These are phyloP conservation scores for Leptosphaerulina australis DNA, from an alignment of 2,329 filamentous ascomycete species.

Conservation along the genomic window DNA sequence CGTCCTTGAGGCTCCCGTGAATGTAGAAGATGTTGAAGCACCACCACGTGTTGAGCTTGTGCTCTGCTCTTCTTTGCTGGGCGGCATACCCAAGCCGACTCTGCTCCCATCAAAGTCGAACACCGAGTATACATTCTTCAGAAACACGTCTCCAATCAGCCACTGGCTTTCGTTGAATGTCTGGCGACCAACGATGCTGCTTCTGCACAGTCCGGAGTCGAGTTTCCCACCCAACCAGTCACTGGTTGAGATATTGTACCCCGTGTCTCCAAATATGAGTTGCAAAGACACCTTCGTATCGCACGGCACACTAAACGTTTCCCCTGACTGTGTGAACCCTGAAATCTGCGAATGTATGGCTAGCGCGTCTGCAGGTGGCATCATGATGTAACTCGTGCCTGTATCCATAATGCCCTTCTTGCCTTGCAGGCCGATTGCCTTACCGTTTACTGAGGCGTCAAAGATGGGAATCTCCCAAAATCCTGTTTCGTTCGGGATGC, in stretches of 20 bases:
- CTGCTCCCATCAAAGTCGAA: conserved; percentile 75
- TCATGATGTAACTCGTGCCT: conserved; percentile 79
- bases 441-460: conserved; percentile 67
- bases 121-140: conserved; percentile 88
- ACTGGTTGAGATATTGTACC: conserved; percentile 68
- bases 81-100: conserved; percentile 59
- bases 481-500: conserved; percentile 56
- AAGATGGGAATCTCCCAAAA: conserved; percentile 78
- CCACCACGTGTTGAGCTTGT: conserved; percentile 9
- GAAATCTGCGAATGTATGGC: conserved; percentile 72
- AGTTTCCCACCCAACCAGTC: conserved; percentile 69
- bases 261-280: conserved; percentile 70
- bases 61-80: background rate
- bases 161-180: conserved; percentile 68
- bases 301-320: conserved; percentile 76
- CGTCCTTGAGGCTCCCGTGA: background rate
- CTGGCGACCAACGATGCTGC: conserved; percentile 75
- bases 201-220: conserved; percentile 57
- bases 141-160: conserved; percentile 83
- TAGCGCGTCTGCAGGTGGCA: conserved; percentile 69
- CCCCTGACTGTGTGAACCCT: conserved; percentile 62
- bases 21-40: conserved; percentile 6
- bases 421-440: conserved; percentile 52
- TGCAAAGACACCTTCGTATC: conserved; percentile 65
- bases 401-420: conserved; percentile 79